Evolutionary conservation across 2,329 filamentous ascomycete genomes (phyloP).

Genomic region (Clarireedia monteithiana): DNA sequence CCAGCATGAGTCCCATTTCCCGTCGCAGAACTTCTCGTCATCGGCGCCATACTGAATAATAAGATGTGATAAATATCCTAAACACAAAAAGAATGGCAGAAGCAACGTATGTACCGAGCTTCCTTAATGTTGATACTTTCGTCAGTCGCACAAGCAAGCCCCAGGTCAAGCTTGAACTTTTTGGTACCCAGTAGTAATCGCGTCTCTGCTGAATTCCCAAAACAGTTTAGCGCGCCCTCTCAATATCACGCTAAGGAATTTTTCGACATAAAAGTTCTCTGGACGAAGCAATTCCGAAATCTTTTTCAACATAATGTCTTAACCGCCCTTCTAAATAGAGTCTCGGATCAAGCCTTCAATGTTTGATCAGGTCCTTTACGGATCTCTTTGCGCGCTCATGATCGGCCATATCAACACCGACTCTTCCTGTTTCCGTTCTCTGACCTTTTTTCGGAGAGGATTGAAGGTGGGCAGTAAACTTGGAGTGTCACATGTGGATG

Average conservation of each 20-base stretch:
- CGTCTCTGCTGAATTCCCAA: neutral
- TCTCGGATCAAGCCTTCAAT: constrained; percentile 95
- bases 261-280: constrained; percentile 10
- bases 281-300: neutral
- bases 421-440: constrained; percentile 68
- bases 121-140: constrained; percentile 1
- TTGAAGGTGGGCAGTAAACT: constrained; percentile 46
- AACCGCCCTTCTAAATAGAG: constrained; percentile 94
- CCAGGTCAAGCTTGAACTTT: neutral
- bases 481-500: constrained; percentile 36
- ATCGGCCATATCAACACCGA: constrained; percentile 77
- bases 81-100: neutral
- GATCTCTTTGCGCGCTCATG: constrained; percentile 93
- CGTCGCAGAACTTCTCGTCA: constrained; percentile 19
- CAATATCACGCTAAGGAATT: constrained; percentile 6
- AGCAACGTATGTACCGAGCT: neutral
- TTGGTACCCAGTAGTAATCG: neutral
- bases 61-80: neutral
- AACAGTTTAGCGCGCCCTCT: neutral
- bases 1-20: constrained; percentile 17
- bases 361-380: constrained; percentile 76
- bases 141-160: neutral
- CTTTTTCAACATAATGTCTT: constrained; percentile 48
- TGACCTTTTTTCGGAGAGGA: constrained; percentile 36
- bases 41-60: constrained; percentile 25